Percentiles rank a stretch among this genome's conserved stretches.
Conservation (phyloP, 495 filamentous ascomycete species). For the Penicillium silybi region DNA sequence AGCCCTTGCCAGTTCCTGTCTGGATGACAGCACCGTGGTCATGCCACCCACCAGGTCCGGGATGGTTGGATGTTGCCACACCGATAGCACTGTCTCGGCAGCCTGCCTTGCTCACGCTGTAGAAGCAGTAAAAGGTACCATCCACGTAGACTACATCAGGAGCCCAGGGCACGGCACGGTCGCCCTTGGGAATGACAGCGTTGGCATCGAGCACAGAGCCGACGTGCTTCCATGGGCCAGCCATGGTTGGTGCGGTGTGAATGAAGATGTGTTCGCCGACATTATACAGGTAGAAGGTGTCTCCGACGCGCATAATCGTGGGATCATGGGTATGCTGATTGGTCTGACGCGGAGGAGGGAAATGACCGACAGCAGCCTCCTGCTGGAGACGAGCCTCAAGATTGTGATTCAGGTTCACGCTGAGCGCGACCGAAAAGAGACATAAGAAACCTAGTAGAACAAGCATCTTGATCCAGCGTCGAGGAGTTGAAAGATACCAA, state of each 20-base stretch:
- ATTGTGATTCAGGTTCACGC: conserved; percentile 9
- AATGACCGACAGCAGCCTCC: conserved; percentile 9
- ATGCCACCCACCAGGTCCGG: conserved; percentile 59
- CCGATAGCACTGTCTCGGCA: conserved; percentile 67
- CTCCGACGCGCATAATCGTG: conserved; percentile 30
- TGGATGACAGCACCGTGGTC: conserved; percentile 44
- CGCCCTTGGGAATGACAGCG: conserved; percentile 41
- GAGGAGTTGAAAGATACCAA: conserved; percentile 18
- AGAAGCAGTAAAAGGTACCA: conserved; percentile 66
- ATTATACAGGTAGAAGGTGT: conserved; percentile 38
- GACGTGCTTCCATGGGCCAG: conserved; percentile 39
- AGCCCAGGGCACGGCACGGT: conserved; percentile 48
- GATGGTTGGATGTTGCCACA: conserved; percentile 58
- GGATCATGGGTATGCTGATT: conserved; percentile 40
- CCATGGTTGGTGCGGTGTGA: conserved; percentile 30
- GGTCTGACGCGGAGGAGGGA: conserved; percentile 30
- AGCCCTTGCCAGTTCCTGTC: conserved; percentile 32
- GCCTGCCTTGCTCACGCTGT: conserved; percentile 65
- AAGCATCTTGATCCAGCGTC: conserved; percentile 27
- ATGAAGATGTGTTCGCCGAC: conserved; percentile 34
- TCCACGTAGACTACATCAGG: conserved; percentile 57
- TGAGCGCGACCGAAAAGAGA: conserved; percentile 17
- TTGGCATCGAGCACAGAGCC: conserved; percentile 33
- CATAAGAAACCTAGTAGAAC: conserved; percentile 17
- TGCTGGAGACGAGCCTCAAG: conserved; percentile 1